A percentile compares a stretch with the other conserved stretches of the same genome.
phyloP scores from a whole-genome alignment of 352 stramenopile genomes.

The Phytophthora ramorum region DNA sequence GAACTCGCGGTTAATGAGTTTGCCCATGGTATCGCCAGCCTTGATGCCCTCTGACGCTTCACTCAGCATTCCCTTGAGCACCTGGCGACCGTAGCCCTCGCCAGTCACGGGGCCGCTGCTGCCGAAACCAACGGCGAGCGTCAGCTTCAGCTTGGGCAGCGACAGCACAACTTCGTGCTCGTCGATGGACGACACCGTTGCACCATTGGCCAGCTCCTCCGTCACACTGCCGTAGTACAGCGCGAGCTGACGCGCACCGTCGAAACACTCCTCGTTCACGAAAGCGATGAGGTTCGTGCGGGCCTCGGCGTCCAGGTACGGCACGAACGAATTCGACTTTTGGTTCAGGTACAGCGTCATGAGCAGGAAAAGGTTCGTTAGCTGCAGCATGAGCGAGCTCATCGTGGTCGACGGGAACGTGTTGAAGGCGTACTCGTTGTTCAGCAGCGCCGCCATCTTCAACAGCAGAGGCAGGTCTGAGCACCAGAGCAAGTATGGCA shows the following conservation, averaged over 20 bases:
- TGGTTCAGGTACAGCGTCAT: constrained; percentile 78
- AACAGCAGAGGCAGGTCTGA: constrained; percentile 86
- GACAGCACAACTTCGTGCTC: constrained; percentile 81
- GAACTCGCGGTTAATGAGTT: constrained; percentile 75
- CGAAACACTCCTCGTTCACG: constrained; percentile 81
- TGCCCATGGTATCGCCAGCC: constrained; percentile 79
- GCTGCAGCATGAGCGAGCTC: constrained; percentile 93
- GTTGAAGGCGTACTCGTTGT: constrained; percentile 95
- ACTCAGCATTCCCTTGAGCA: constrained; percentile 72
- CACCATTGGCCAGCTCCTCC: constrained; percentile 72
- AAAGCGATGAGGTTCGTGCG: constrained; percentile 72
- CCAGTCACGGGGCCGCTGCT: constrained; percentile 74
- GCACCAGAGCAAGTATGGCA: constrained; percentile 95
- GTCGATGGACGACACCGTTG: constrained; percentile 75
- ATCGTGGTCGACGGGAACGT: constrained; percentile 93
- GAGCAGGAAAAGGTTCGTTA: constrained; percentile 90
- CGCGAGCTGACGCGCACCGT: constrained; percentile 74
- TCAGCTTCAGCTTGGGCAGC: constrained; percentile 86
- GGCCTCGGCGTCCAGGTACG: constrained; percentile 82
- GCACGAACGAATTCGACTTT: constrained; percentile 65
- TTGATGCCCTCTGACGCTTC: constrained; percentile 67
- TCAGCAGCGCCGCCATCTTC: constrained; percentile 82
- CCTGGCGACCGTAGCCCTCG: constrained; percentile 74
- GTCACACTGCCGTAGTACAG: constrained; percentile 88
- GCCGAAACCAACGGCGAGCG: constrained; percentile 84